Base-by-base conservation (phyloP, 2,329 filamentous ascomycete genomes). In the Fusarium redolens region DNA sequence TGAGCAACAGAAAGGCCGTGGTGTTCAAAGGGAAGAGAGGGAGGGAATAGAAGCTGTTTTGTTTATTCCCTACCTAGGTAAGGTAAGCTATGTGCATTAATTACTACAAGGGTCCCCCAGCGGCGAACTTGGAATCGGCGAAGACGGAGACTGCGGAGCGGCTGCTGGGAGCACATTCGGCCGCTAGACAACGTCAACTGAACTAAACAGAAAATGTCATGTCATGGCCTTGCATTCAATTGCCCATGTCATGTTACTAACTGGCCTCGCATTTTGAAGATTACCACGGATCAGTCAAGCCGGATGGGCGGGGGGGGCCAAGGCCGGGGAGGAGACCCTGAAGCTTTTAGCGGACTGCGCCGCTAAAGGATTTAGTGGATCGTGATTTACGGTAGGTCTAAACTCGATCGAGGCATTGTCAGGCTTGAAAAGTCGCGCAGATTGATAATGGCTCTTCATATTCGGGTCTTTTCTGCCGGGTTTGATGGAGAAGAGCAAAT, bases 341-440 rank as follows among this genome's bases (percentile, higher is more conserved):
- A 40, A 47, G 52, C 45, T 59, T 66, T 48, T 52, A 58, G 28
- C 41, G 54, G 47, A 28, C 63, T 52, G 33, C 12, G 30, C 52
- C 38, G 40, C 30, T 61, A 44, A 50, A 37, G 28, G 22, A 28
- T n/a, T 68, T 68, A 68, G 65, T 48, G 63, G 47, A n/a, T 65
- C 33, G 44, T 38, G 51, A 30, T 51, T 28, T 62, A 30, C 55
- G 63, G 55, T 62, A 68, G 47, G 28, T 11, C 65, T 68, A 68
- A 55, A 68, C 65, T 68, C n/a, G 28, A 68, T 68, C 28, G 12
- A 68, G 65, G 55, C 63, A 66, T 59, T 66, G 51, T 17, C 22
- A 40, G 38, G 28, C 44, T 31, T 4, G 14, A 37, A 64, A 65
- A 65, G 60, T 56, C 48, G 40, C 47, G 54, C 38, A 60, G 41